phyloP scores from a whole-genome alignment of 2,329 filamentous ascomycete genomes.

The Talaromyces sp. region DNA sequence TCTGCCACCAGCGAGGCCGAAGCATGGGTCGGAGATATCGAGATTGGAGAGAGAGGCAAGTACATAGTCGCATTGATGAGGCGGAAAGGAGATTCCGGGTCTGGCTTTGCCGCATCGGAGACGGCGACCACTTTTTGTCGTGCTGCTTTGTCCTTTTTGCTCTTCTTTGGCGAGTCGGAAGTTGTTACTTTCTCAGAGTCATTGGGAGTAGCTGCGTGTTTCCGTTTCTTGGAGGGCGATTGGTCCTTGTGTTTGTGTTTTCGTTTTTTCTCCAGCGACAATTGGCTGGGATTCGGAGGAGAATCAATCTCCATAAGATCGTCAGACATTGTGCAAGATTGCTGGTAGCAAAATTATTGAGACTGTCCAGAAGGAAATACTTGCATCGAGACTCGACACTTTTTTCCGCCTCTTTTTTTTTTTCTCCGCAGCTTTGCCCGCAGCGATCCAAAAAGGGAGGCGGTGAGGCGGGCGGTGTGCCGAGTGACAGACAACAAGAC shows the following conservation, averaged over 20 bases:
- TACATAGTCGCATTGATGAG: conserved; percentile 73
- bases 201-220: conserved; percentile 15
- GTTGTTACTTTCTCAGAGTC: neutral
- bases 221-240: conserved; percentile 38
- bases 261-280: conserved; percentile 33
- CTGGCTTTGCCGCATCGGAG: conserved; percentile 14
- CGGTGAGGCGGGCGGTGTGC: conserved; percentile 22
- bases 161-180: neutral
- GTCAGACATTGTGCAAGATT: conserved; percentile 26
- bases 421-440: conserved; percentile 14
- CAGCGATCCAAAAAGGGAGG: conserved; percentile 15
- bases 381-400: neutral
- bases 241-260: conserved; percentile 44
- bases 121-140: conserved; percentile 16
- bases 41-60: conserved; percentile 55
- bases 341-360: conserved; percentile 1
- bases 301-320: conserved; percentile 37
- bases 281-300: conserved; percentile 1
- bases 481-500: neutral
- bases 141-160: conserved; percentile 11
- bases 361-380: neutral
- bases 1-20: conserved; percentile 55
- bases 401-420: conserved; percentile 18
- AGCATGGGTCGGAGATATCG: conserved; percentile 47
- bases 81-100: conserved; percentile 63